Evolutionary conservation across 441 rosid genomes (phyloP).

Genomic region (Jatropha podagrica): DNA sequence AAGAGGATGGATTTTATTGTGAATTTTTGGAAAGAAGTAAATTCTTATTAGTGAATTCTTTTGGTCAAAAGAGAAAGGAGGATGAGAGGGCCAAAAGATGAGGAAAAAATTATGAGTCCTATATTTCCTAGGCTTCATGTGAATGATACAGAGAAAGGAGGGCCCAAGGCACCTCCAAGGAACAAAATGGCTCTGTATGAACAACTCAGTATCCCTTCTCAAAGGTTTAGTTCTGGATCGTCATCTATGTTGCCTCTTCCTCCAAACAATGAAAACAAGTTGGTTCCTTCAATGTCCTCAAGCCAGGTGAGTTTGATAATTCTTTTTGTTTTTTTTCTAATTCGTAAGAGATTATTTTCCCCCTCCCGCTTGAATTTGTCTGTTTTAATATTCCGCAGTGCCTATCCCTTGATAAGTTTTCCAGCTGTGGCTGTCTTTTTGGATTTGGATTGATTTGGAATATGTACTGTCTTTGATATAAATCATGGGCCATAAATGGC

Average conservation of each 20-base stretch:
- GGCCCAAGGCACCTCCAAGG: constrained; percentile 94
- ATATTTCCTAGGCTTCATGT: constrained; percentile 91
- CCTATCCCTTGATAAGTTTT: constrained; percentile 2
- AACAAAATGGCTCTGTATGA: constrained; percentile 98
- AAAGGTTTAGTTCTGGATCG: constrained; percentile 53
- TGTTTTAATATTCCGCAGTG: neutral
- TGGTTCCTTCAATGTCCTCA: constrained; percentile 46
- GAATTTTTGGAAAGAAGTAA: constrained; percentile 19
- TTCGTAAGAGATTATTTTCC: neutral
- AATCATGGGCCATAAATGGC: neutral
- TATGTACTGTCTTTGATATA: neutral
- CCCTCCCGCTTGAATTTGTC: neutral
- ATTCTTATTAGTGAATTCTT: constrained; percentile 16
- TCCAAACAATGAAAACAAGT: constrained; percentile 29
- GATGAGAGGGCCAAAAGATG: constrained; percentile 69
- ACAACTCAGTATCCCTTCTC: constrained; percentile 81
- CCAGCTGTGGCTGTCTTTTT: neutral
- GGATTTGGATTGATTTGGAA: constrained; percentile 1
- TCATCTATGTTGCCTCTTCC: constrained; percentile 43
- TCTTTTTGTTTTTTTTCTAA: constrained; percentile 1
- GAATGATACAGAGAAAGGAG: constrained; percentile 84
- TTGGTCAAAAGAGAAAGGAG: constrained; percentile 11
- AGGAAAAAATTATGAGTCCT: constrained; percentile 60
- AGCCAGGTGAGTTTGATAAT: constrained; percentile 45
- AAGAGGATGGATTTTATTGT: constrained; percentile 18